Conservation (phyloP, 106 monocot genomes). For the Acorus gramineus region DNA sequence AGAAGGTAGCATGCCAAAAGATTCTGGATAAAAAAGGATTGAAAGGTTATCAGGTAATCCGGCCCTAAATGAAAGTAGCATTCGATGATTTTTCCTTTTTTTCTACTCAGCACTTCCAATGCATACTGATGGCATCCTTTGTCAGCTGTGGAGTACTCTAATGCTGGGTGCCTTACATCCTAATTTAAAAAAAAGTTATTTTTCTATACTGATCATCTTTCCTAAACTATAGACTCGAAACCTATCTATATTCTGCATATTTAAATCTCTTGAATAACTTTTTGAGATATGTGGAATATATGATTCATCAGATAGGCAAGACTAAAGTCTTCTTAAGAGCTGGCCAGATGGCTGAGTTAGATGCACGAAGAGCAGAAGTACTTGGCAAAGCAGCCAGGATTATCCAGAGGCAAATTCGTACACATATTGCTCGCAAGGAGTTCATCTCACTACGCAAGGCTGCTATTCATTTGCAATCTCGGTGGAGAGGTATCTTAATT, state of each 20-base stretch:
- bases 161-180: no score
- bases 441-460: slow-evolving; percentile 46
- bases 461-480: slow-evolving; percentile 57
- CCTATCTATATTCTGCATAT: no score
- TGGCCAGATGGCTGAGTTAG: slow-evolving; percentile 92
- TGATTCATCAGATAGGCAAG: slow-evolving; percentile 56
- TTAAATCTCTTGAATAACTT: no score
- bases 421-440: slow-evolving; percentile 61
- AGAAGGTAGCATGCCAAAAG: slow-evolving; percentile 63
- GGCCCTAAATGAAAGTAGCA: neutral
- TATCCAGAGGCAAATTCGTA: slow-evolving; percentile 78
- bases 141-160: no score
- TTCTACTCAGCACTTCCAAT: neutral
- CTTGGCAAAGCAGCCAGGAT: slow-evolving; percentile 63
- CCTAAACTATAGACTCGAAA: no score
- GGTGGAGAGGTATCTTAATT: slow-evolving; percentile 57
- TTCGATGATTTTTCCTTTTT: neutral
- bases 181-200: no score
- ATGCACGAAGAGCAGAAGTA: slow-evolving; percentile 78
- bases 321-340: slow-evolving; percentile 86
- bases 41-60: slow-evolving; percentile 74
- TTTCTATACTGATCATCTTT: no score
- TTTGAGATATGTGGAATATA: neutral
- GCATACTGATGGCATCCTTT: no score
- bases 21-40: slow-evolving; percentile 68